phyloP scores from a whole-genome alignment of 1,284 basidiomycete genomes.

The Laetiporus sulphureus region DNA sequence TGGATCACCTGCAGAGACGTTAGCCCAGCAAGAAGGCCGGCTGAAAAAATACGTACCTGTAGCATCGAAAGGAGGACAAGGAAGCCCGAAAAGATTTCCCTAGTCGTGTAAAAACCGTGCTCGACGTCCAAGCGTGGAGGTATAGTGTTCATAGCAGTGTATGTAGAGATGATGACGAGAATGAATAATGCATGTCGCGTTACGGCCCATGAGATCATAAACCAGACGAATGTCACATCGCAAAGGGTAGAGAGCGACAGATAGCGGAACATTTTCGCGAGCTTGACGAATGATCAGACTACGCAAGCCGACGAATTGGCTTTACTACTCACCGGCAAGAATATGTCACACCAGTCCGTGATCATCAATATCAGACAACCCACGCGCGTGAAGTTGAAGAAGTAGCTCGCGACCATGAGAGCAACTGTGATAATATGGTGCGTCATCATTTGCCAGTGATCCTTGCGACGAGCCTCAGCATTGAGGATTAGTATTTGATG shows the following conservation, averaged over 20 bases:
- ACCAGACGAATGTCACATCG: slow-evolving; percentile 76
- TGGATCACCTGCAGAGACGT: slow-evolving; percentile 53
- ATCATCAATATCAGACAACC: slow-evolving; percentile 86
- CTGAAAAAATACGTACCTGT: slow-evolving; percentile 39
- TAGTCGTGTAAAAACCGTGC: slow-evolving; percentile 51
- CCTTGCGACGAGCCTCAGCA: slow-evolving; percentile 88
- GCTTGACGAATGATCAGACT: slow-evolving; percentile 31
- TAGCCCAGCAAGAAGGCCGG: background rate
- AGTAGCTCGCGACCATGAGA: slow-evolving; percentile 77
- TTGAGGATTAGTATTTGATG: slow-evolving; percentile 92
- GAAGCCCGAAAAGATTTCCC: slow-evolving; percentile 43
- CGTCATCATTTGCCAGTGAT: slow-evolving; percentile 93
- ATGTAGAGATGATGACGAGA: slow-evolving; percentile 58
- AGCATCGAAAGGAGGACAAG: slow-evolving; percentile 50
- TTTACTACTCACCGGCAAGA: slow-evolving; percentile 73
- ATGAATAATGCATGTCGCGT: slow-evolving; percentile 81
- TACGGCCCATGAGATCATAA: slow-evolving; percentile 84
- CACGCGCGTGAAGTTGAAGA: slow-evolving; percentile 79
- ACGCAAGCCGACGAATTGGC: background rate
- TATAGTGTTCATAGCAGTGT: slow-evolving; percentile 45
- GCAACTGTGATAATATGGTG: slow-evolving; percentile 90
- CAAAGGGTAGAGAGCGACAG: slow-evolving; percentile 61
- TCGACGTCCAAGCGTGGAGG: slow-evolving; percentile 55
- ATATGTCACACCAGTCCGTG: slow-evolving; percentile 93
- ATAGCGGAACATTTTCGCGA: slow-evolving; percentile 94